Percentiles rank a stretch among this genome's conserved stretches.
Evolutionary conservation across 1,139 yeast species (phyloP).

Genomic region (Yamadazyma oceani): DNA sequence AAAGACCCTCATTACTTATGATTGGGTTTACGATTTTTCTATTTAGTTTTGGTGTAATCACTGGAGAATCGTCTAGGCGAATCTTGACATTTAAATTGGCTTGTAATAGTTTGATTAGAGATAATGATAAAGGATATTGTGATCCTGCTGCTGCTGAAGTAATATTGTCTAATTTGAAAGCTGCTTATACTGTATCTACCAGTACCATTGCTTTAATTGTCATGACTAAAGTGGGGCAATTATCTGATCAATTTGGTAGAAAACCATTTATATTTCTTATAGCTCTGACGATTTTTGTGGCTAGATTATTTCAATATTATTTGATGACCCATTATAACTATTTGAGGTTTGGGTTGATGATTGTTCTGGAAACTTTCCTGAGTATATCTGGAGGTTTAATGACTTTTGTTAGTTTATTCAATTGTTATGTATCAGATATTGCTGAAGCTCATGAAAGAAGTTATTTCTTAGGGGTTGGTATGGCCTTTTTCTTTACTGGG

Average conservation of each 20-base stretch:
- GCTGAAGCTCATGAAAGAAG: slow-evolving; percentile 56
- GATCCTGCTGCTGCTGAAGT: slow-evolving; percentile 36
- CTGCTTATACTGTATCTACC: slow-evolving; percentile 21
- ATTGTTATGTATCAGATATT: slow-evolving; percentile 64
- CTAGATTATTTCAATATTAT: slow-evolving; percentile 25
- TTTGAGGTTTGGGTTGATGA: slow-evolving; percentile 31
- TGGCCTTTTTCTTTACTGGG: slow-evolving; percentile 59
- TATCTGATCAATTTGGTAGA: slow-evolving; percentile 67
- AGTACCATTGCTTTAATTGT: slow-evolving; percentile 33
- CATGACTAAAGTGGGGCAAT: slow-evolving; percentile 50
- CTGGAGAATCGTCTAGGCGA: slow-evolving; percentile 31
- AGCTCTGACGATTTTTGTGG: slow-evolving; percentile 25
- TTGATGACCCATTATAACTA: slow-evolving; percentile 30
- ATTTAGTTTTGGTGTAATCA: slow-evolving; percentile 24
- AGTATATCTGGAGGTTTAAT: slow-evolving; percentile 56
- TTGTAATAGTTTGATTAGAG: slow-evolving; percentile 27
- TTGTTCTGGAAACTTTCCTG: slow-evolving; percentile 36
- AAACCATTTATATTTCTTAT: slow-evolving; percentile 42
- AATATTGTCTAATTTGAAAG: slow-evolving; percentile 30
- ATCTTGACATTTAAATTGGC: slow-evolving; percentile 32
- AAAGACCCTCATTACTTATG: slow-evolving; percentile 34
- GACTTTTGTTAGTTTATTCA: slow-evolving; percentile 48
- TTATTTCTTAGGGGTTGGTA: slow-evolving; percentile 52
- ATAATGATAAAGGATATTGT: slow-evolving; percentile 20
- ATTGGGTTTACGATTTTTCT: slow-evolving; percentile 27